Evolutionary conservation across 192 early-diverging fungal species (phyloP), one percentile per base, ranked within the genome.

Genomic region (Dissophora globulifera): DNA sequence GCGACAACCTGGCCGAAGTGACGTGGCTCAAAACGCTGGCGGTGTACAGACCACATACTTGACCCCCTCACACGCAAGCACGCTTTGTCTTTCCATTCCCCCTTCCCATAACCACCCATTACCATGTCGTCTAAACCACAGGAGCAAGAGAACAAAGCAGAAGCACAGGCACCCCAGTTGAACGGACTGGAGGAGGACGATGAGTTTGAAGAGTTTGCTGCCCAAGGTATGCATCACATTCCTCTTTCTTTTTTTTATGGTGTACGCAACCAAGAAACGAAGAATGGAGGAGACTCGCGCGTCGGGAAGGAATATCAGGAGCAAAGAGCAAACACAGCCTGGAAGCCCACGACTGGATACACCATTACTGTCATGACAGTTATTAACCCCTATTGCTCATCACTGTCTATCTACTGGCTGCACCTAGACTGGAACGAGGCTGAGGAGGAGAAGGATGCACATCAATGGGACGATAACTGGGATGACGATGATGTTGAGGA

Each of bases 201-300:
- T 67, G 95, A 96, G 66, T 96, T 96, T 83, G 94, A 96, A 72
- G 95, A 96, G 78, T 96, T 96, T 83, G 82, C 84, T 48, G 85
- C 84, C 26, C 93, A 96, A 84, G 89, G 93, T 94, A 83, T 10
- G 4, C 33, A 42, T 52, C 45, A n/a, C n/a, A n/a, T 57, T 20
- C 25, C 57, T 35, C 16, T 43, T 3, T 45, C 33, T 12, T 46
- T 43, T 15, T 17, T 23, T 46, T 9, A 51, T n/a, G n/a, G n/a
- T n/a, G n/a, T n/a, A n/a, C n/a, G n/a, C n/a, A n/a, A n/a, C n/a
- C n/a, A n/a, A n/a, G n/a, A n/a, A n/a, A n/a, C n/a, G n/a, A n/a
- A n/a, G n/a, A n/a, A n/a, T n/a, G n/a, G n/a, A n/a, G n/a, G n/a
- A n/a, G n/a, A n/a, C n/a, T n/a, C n/a, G n/a, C n/a, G n/a, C n/a